These are phyloP conservation scores for Arabidopsis arenosa DNA, from an alignment of 345 rosid genomes.

Conservation along the genomic window DNA sequence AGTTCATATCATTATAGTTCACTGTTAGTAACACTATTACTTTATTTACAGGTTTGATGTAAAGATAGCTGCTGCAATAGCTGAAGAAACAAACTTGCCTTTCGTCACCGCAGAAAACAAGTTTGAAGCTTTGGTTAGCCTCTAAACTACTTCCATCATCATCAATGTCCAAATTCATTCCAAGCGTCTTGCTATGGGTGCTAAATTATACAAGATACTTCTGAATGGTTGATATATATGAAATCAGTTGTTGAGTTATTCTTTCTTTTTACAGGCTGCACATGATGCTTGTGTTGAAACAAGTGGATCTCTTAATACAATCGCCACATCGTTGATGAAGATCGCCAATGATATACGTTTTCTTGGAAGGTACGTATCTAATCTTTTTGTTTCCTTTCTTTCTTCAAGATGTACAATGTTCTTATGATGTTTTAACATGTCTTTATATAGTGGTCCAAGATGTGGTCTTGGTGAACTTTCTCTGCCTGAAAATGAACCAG, in stretches of 20 bases:
- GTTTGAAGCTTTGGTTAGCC: constrained; percentile 92
- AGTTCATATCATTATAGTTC: constrained; percentile 15
- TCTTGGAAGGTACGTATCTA: constrained; percentile 67
- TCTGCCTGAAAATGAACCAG: constrained; percentile 99
- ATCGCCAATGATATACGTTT: constrained; percentile 89
- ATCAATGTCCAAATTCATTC: neutral
- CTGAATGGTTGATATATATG: neutral
- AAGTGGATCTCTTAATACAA: constrained; percentile 84
- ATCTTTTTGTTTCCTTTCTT: neutral
- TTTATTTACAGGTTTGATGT: constrained; percentile 71
- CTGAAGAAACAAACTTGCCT: constrained; percentile 85
- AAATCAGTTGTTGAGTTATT: constrained; percentile 25
- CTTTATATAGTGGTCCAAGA: constrained; percentile 76
- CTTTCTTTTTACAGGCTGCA: constrained; percentile 68
- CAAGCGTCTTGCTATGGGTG: neutral
- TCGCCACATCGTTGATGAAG: constrained; percentile 86
- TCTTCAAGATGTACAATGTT: constrained; percentile 10
- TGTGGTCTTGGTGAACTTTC: constrained; percentile 96
- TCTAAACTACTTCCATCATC: constrained; percentile 6
- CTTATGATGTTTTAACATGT: constrained; percentile 37
- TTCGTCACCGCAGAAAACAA: constrained; percentile 94
- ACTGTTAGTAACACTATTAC: neutral
- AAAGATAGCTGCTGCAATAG: constrained; percentile 87
- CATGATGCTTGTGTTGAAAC: constrained; percentile 97
- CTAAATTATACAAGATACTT: neutral